Percentiles rank a stretch among this genome's conserved stretches.
Evolutionary conservation across 2,329 filamentous ascomycete species (phyloP).

Genomic region (Neofusicoccum ribis): DNA sequence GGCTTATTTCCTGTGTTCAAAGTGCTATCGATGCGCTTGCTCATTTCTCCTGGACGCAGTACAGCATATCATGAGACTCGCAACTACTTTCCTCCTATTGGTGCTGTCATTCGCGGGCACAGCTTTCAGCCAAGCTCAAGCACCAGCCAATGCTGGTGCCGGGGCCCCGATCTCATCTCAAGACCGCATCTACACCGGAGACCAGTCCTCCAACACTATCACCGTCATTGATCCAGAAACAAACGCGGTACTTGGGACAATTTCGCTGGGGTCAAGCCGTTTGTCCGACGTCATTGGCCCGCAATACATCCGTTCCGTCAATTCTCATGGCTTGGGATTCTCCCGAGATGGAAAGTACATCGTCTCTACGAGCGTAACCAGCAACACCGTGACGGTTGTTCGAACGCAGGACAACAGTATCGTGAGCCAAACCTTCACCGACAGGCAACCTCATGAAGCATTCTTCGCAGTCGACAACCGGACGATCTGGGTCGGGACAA

Average conservation of each 20-base stretch:
- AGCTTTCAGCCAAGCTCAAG: conserved; percentile 3
- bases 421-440: conserved; percentile 10
- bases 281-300: conserved; percentile 9
- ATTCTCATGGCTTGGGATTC: conserved; percentile 18
- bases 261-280: conserved; percentile 4
- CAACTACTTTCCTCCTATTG: no score
- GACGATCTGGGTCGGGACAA: conserved; percentile 16
- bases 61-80: no score
- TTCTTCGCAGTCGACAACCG: conserved; percentile 19
- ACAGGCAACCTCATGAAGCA: conserved; percentile 18
- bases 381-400: conserved; percentile 19
- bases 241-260: conserved; percentile 16
- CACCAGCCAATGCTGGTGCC: not conserved
- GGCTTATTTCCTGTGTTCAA: no score
- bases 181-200: conserved; percentile 20
- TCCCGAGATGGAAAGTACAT: conserved; percentile 20
- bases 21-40: no score
- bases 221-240: conserved; percentile 15
- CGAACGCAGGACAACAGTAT: conserved; percentile 16
- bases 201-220: conserved; percentile 21
- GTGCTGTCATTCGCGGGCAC: not conserved
- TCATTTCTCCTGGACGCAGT: no score
- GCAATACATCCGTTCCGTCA: conserved; percentile 17
- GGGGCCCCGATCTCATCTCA: not conserved
- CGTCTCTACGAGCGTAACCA: conserved; percentile 17